A percentile compares a stretch with the other conserved stretches of the same genome.
These are phyloP conservation scores for Lavandula angustifolia DNA, from an alignment of 257 asterid genomes.

Conservation along the genomic window DNA sequence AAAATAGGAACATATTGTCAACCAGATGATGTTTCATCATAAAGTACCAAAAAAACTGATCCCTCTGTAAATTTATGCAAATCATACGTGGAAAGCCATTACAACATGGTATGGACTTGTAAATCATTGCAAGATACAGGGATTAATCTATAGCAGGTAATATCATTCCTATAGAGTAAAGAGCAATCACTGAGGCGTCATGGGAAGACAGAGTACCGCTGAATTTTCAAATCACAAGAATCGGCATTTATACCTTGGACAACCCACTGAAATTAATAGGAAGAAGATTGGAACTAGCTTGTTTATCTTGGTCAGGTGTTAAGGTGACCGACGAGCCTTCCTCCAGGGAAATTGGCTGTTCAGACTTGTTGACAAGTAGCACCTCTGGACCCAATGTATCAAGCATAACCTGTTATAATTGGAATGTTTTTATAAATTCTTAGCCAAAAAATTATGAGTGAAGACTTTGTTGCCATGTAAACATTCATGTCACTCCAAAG, in stretches of 20 bases:
- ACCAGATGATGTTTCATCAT: too few species aligned
- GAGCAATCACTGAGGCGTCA: not conserved
- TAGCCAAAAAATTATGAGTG: too few species aligned
- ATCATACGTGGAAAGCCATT: not conserved
- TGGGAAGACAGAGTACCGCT: not conserved
- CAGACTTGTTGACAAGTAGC: conserved; percentile 60
- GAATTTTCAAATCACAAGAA: not conserved
- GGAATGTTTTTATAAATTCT: not conserved
- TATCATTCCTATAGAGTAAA: not conserved
- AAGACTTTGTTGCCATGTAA: not conserved
- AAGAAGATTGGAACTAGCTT: conserved; percentile 61
- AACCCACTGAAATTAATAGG: conserved; percentile 65
- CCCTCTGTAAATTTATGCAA: not conserved
- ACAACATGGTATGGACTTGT: not conserved
- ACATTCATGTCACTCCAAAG: conserved; percentile 6
- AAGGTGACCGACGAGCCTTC: conserved; percentile 53
- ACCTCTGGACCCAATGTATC: conserved; percentile 82
- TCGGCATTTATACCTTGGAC: conserved; percentile 48
- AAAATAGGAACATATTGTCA: conserved; percentile 9
- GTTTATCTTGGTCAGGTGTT: conserved; percentile 62
- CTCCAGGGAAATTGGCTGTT: conserved; percentile 52
- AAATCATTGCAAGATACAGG: conserved; percentile 8
- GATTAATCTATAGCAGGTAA: not conserved
- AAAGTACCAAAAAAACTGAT: not conserved
- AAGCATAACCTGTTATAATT: conserved; percentile 60